Evolutionary conservation across 1,284 basidiomycete genomes (phyloP).

Genomic region (Ustilago cynodontis): DNA sequence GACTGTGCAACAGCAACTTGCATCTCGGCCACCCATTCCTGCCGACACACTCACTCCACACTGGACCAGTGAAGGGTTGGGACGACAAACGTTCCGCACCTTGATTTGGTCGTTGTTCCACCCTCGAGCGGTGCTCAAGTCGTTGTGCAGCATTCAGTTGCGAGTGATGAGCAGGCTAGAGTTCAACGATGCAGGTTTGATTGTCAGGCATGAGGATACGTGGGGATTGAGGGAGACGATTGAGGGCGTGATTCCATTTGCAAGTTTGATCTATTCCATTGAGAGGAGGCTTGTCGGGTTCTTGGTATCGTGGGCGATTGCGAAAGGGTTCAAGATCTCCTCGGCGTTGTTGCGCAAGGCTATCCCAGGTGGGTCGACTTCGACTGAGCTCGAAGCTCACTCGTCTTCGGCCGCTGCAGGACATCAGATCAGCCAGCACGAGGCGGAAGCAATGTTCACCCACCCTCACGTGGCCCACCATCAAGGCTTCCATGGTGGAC

Average conservation of each 20-base stretch:
- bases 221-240: conserved; percentile 69
- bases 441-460: conserved; percentile 45
- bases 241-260: conserved; percentile 66
- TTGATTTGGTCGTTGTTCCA: conserved; percentile 63
- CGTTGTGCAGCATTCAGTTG: conserved; percentile 65
- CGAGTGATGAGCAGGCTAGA: conserved; percentile 68
- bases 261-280: conserved; percentile 61
- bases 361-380: conserved; percentile 26
- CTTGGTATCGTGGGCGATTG: conserved; percentile 62
- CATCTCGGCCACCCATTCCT: conserved; percentile 56
- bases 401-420: neutral
- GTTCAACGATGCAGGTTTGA: conserved; percentile 69
- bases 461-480: conserved; percentile 28
- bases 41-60: conserved; percentile 62
- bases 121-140: conserved; percentile 58
- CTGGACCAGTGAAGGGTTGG: conserved; percentile 65
- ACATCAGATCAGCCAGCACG: conserved; percentile 40
- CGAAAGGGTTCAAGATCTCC: conserved; percentile 59
- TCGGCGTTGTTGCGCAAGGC: conserved; percentile 45
- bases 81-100: conserved; percentile 56
- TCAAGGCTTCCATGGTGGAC: conserved; percentile 4
- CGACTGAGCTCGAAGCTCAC: conserved; percentile 22
- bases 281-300: conserved; percentile 63
- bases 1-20: conserved; percentile 38
- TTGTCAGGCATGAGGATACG: conserved; percentile 68